Evolutionary conservation across 192 early-diverging fungal genomes (phyloP), one percentile per base, ranked within the genome.

Genomic region (Gigaspora rosea): DNA sequence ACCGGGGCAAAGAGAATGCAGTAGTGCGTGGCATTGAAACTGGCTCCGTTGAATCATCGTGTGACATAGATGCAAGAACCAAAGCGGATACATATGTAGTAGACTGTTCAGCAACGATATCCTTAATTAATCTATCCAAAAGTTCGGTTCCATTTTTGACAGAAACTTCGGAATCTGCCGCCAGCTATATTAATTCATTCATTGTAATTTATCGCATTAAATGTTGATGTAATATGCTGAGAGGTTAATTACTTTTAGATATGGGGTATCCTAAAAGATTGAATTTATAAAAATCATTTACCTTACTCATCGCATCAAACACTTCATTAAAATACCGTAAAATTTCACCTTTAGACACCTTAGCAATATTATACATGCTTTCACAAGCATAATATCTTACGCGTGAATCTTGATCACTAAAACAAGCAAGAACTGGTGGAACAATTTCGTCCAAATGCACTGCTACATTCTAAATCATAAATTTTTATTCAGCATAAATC

Each of bases 311-410:
- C 49, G 93, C 95, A 82, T 99, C 98, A 88, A 99, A 98, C 6
- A 99, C 91, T 50, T 96, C 95, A 77, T 98, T 98, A 61, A 99
- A 99, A 81, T 91, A 97, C 35, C 90, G 82, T 62, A 99, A 82
- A 13, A 97, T 92, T 67, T 93, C 90, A 5, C 93, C 93, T 50
- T 93, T 86, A 33, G 96, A 95, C 4, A 98, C 98, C 69, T 99
- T 99, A 27, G 92, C 92, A 65, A 99, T 96, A 81, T 99, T 99
- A 78, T 99, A 99, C 90, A 98, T 92, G 71, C 90, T 91, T 83
- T 99, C 98, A 77, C 96, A 98, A 2, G 98, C 97, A 90, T 97
- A 99, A 86, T 98, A 99, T 41, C 97, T 88, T 57, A 98, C 96
- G 15, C 94, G 87, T 36, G 91, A 90, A 80, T 99, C 98, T 69